Evolutionary conservation across 176 grass and related monocot species (phyloP), one percentile per base, ranked within the genome.

Genomic region (Echinochloa phyllopogon): DNA sequence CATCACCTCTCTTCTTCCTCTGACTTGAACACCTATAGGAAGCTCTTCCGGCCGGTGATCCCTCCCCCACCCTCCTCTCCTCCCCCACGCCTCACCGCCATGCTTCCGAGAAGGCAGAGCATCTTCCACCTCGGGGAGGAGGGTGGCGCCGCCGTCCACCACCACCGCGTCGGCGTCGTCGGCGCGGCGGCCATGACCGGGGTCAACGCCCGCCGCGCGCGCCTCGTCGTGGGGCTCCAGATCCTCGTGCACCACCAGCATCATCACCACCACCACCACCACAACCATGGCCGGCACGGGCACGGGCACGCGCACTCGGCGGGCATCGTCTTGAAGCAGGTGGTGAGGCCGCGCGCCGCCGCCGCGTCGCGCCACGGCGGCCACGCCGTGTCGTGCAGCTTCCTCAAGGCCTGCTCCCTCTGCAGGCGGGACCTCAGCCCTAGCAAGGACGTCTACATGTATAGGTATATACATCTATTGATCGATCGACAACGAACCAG

Each of bases 71-170:
- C 63, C 79, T 52, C 69, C 57, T 18, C 55, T 25, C 21, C 23
- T 37, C 47, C 12, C 38, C 4, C n/a, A 0, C 61, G 18, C 60
- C 11, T 49, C 79, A 10, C 52, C 8, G 55, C 65, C 86, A 88
- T 88, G 92, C 85, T 88, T 41, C 82, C 92, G 13, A 88, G 82
- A 86, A 90, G 67, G 44, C 74, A 80, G 68, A 88, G 92, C 88
- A 90, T 88, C 88, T 94, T 94, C 82, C 82, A 88, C 52, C 72
- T 94, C 8, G 86, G 82, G 12, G 92, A 90, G 50, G 92, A 90
- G 69, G 78, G 74, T n/a, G 78, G 73, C n/a, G 83, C 60, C 77
- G 20, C 53, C 37, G 10, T 65, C 3, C 65, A 68, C 42, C 72
- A 72, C 48, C 76, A 76, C 75, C 14, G 60, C 65, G 58, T 70